Evolutionary conservation across 305 asterid species (phyloP).

Genomic region (Fraxinus nigra): DNA sequence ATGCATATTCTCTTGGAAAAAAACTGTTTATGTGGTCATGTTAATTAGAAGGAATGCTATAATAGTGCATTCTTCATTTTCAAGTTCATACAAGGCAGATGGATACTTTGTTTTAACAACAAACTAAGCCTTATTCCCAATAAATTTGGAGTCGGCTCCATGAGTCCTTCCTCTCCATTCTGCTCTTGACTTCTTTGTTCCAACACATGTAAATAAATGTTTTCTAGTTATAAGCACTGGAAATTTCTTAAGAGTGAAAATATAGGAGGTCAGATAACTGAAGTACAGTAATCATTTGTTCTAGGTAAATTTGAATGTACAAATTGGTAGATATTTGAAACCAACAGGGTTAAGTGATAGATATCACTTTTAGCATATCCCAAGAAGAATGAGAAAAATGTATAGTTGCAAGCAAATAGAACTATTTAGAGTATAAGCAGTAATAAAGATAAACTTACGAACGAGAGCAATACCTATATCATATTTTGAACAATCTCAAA

Average conservation of each 20-base stretch:
- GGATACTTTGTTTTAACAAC: neutral
- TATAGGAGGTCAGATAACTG: neutral
- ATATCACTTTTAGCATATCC: neutral
- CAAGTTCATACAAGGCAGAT: neutral
- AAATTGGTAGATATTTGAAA: neutral
- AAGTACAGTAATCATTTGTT: neutral
- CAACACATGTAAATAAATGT: neutral
- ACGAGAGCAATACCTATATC: neutral
- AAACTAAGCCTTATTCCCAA: neutral
- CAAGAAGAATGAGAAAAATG: neutral
- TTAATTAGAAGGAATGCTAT: neutral
- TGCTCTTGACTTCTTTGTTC: neutral
- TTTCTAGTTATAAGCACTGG: neutral
- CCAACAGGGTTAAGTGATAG: neutral
- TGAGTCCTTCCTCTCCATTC: neutral
- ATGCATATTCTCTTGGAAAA: slow-evolving; percentile 5
- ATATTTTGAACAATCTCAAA: neutral
- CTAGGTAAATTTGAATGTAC: neutral
- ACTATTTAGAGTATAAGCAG: neutral
- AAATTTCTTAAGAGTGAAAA: neutral
- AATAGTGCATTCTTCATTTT: slow-evolving; percentile 9
- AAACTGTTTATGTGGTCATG: slow-evolving; percentile 11
- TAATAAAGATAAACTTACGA: neutral
- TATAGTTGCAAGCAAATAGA: neutral
- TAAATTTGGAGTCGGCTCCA: neutral